Evolutionary conservation across 768 basidiomycete genomes (phyloP), one percentile per base, ranked within the genome.

Genomic region (Lactarius quietus): DNA sequence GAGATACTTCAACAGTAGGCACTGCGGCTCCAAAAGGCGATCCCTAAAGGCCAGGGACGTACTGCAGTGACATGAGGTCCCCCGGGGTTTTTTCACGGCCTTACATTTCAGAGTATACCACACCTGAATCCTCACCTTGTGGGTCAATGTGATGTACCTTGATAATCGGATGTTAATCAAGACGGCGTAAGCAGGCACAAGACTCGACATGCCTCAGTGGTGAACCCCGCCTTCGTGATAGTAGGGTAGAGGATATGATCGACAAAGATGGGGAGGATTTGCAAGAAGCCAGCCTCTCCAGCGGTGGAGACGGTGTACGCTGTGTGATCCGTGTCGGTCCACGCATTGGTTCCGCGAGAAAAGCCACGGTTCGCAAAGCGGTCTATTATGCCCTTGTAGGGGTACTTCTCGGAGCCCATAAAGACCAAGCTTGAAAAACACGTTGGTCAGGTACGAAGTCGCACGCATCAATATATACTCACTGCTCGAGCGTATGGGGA

Each of bases 241-340:
- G 95, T 98, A 9, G 97, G 97, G 75, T 97, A 96, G 39, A 99
- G 83, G 62, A 99, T 91, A 74, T 99, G 97, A 76, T 99, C 97
- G 33, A 98, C 79, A 72, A 93, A 99, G 70, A 98, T 88, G 23
- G 92, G 90, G 33, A 93, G 79, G 9, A 93, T 78, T 70, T 93
- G 90, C 36, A 94, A 79, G 68, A 93, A 92, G 7, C 97, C 97
- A 72, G 96, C 91, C 65, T 89, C 87, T 67, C 97, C 97, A 15
- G 97, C 97, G 10, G 96, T 98, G 4, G 91, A 89, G 62, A 96
- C 89, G 12, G 97, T 98, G 74, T 98, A 99, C 10, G 93, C 93
- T 54, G 95, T 97, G 72, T 97, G 89, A 72, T 94, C 93, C 52
- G 85, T 95, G 72, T 92, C 96, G 3, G 97, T 98, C 97, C 96